Evolutionary conservation across 495 filamentous ascomycete species (phyloP), one percentile per base, ranked within the genome.

Genomic region (Hyaloscypha finlandica): DNA sequence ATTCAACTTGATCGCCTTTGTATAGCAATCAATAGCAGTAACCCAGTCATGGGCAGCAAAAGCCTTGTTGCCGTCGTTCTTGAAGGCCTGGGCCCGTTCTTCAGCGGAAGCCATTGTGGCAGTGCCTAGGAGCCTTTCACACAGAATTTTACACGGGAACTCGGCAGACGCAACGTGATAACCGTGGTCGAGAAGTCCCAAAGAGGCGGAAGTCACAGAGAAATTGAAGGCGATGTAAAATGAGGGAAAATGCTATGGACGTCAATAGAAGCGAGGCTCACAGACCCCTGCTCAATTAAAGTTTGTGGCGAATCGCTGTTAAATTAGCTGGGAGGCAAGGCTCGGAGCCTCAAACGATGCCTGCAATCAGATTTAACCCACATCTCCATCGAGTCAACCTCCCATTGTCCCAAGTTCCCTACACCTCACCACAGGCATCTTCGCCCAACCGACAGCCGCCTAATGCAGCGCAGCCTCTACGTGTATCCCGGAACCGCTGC

Each of bases 41-140:
- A 85, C 82, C 94, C 95, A 99, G 78, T 98, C 89, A 73, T 96
- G 92, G 22, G 85, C 78, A 29, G 88, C 88, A 78, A 98, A 97
- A 51, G 93, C 93, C 73, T 92, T 90, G 80, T 99, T 99, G 65
- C 95, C 95, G 76, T 96, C 87, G 78, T 92, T 87, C 84, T 99
- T 99, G 67, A 96, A 81, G 71, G 88, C 89, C 66, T 86, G 83
- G 59, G 94, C 94, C 75, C 88, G 84, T 66, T 92, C 88, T 73
- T 79, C 71, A 60, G 74, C 9, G 22, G 70, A 61, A 19, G 68
- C 61, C 71, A 73, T 75, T 35, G 59, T 61, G 37, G 29, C n/a
- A 61, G 32, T 48, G 42, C 42, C 42, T 19, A 12, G 42, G 42
- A 48, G 42, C 11, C 4, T 48, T 48, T 48, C 16, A 19, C 6